Evolutionary conservation across 2,329 filamentous ascomycete species (phyloP), one percentile per base, ranked within the genome.

Genomic region (Colletotrichum echinochloae): DNA sequence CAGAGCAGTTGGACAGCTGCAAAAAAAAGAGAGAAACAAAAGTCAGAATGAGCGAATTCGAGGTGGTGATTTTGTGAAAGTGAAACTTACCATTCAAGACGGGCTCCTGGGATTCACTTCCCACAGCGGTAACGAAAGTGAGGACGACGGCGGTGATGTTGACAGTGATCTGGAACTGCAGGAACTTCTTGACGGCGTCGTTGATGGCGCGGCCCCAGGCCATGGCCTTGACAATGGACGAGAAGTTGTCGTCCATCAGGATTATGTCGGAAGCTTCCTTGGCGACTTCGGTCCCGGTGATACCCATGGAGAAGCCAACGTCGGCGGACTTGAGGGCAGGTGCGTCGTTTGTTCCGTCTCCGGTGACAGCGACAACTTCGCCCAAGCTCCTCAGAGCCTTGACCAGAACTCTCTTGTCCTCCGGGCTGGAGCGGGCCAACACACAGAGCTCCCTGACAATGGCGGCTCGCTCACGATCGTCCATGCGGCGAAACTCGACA

Each of bases 71-170:
- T n/a, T 46, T 5, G 44, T 12, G 9, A 46, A 7, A 20, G n/a
- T n/a, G 4, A 23, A 46, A 12, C 44, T 46, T 23, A 23, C 44
- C 44, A 28, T 86, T 93, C 57, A 95, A 82, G 6, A 94, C 92
- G 62, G 92, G 92, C 70, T 86, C 77, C 76, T 93, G 90, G 1
- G 87, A 77, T 8, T 76, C 76, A 77, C 85, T 92, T 46, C 89
- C 86, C n/a, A 94, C 91, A 20, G 92, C 90, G 2, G 92, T 92
- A 66, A 94, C 88, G 74, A 95, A 94, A 0, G 92, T 93, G 52
- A 94, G 83, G n/a, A 91, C 75, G 60, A 94, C 92, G 59, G 92
- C 92, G 3, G 92, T 94, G 75, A 94, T 93, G 82, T 94, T 95
- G 80, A 95, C 92, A 0, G 89, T 91, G 74, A 91, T 85, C 80